Percentiles rank a stretch among this genome's conserved stretches.
Conservation (phyloP, 257 asterid genomes). For the Galeopsis tetrahit region DNA sequence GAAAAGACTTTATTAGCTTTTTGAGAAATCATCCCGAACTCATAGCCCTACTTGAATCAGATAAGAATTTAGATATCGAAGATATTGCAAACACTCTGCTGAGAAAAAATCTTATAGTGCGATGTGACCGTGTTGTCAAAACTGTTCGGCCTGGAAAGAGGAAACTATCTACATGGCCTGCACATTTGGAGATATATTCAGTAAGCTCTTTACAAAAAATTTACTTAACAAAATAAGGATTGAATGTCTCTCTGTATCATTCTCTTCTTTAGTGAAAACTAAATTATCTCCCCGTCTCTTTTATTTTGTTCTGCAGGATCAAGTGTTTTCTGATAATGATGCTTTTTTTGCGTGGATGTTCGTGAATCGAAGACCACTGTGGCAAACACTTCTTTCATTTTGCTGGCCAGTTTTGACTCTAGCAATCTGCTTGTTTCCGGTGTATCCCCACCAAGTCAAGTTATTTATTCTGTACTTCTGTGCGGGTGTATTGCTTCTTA, state of each 20-base stretch:
- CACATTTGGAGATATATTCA: slow-evolving; percentile 83
- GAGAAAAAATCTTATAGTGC: slow-evolving; percentile 81
- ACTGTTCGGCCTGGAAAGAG: slow-evolving; percentile 96
- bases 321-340: slow-evolving; percentile 86
- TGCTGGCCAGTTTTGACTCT: slow-evolving; percentile 96
- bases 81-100: slow-evolving; percentile 78
- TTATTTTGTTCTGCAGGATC: slow-evolving; percentile 71
- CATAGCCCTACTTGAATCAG: slow-evolving; percentile 78
- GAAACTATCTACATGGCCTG: slow-evolving; percentile 97
- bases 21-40: slow-evolving; percentile 79
- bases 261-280: slow-evolving; percentile 3
- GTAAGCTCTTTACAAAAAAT: slow-evolving; percentile 53
- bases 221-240: slow-evolving; percentile 6
- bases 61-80: slow-evolving; percentile 72
- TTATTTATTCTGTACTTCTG: slow-evolving; percentile 89
- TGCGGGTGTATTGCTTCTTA: slow-evolving; percentile 90
- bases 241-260: slow-evolving; percentile 12
- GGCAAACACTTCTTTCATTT: slow-evolving; percentile 99
- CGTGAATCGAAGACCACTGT: slow-evolving; percentile 84
- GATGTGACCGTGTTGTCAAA: slow-evolving; percentile 95
- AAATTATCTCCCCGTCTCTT: slow-evolving; percentile 16
- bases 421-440: slow-evolving; percentile 98
- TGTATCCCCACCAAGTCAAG: slow-evolving; percentile 95
- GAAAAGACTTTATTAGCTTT: slow-evolving; percentile 86
- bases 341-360: slow-evolving; percentile 98